Evolutionary conservation across 2,329 filamentous ascomycete genomes (phyloP).

Genomic region (Pseudocercospora fijiensis): DNA sequence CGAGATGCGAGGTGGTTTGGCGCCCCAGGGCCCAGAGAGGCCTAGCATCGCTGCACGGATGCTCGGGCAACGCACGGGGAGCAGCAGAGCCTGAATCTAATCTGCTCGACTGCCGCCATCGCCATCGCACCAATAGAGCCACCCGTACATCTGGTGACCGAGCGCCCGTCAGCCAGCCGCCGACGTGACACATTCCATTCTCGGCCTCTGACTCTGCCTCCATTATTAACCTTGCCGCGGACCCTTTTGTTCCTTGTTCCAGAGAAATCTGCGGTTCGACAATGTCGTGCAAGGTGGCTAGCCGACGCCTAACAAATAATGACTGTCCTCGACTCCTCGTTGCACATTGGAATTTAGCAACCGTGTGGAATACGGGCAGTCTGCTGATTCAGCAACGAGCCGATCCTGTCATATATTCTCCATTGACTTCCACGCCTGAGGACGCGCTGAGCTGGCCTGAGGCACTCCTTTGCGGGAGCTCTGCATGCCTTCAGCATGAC

Average conservation of each 20-base stretch:
- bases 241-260: constrained; percentile 1
- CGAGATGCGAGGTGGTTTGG: not conserved
- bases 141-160: not conserved
- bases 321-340: not conserved
- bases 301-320: constrained; percentile 5
- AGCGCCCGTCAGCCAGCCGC: constrained; percentile 6
- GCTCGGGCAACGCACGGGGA: constrained; percentile 1
- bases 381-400: constrained; percentile 1
- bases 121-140: constrained; percentile 5
- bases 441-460: not conserved
- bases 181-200: not conserved
- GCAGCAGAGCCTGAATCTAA: constrained; percentile 3
- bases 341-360: not conserved
- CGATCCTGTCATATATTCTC: not conserved
- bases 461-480: not conserved
- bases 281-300: not conserved
- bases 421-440: not conserved
- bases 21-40: not conserved
- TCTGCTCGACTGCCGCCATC: not conserved
- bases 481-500: not conserved
- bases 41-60: not conserved
- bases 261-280: too few relatives aligned
- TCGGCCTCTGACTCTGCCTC: constrained; percentile 7
- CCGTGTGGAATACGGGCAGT: too few relatives aligned
- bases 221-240: too few relatives aligned